These are phyloP conservation scores for Kodamaea suecica DNA, from an alignment of 1,139 yeast genomes.

Conservation along the genomic window DNA sequence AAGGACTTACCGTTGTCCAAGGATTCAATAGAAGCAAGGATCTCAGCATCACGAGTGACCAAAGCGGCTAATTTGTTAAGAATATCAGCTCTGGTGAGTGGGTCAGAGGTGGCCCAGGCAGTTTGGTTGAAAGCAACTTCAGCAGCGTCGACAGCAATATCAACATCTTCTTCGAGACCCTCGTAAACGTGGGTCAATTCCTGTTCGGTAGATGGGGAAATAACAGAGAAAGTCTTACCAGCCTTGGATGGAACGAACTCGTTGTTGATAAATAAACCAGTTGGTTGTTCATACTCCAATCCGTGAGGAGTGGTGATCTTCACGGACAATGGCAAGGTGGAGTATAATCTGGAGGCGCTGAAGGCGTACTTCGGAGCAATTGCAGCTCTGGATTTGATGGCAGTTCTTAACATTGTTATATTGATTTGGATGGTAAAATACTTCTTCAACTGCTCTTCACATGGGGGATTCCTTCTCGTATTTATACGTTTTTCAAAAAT, in stretches of 20 bases:
- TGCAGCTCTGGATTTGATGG: conserved; percentile 7
- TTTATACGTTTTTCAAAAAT: no score
- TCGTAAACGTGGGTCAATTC: conserved; percentile 18
- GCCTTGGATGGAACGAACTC: conserved; percentile 17
- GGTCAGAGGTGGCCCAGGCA: conserved; percentile 40
- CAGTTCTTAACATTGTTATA: conserved; percentile 12
- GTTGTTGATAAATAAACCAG: conserved; percentile 21
- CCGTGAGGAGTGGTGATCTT: conserved; percentile 63
- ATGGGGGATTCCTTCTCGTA: no score
- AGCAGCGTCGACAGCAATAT: conserved; percentile 19
- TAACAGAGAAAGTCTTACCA: conserved; percentile 15
- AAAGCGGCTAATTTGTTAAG: conserved; percentile 18
- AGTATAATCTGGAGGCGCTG: conserved; percentile 10
- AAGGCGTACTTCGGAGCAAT: conserved; percentile 1
- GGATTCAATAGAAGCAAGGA: conserved; percentile 18
- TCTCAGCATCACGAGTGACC: conserved; percentile 17
- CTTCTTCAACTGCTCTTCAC: no score
- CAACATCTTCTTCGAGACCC: conserved; percentile 17
- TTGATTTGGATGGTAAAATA: no score
- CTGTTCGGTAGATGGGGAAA: conserved; percentile 20
- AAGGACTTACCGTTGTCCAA: conserved; percentile 21
- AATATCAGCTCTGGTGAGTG: conserved; percentile 11
- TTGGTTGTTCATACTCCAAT: conserved; percentile 34
- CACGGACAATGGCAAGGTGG: conserved; percentile 41
- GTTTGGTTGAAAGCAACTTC: conserved; percentile 17